Evolutionary conservation across 208 protist species (phyloP).

Genomic region (Strigomonas galati): DNA sequence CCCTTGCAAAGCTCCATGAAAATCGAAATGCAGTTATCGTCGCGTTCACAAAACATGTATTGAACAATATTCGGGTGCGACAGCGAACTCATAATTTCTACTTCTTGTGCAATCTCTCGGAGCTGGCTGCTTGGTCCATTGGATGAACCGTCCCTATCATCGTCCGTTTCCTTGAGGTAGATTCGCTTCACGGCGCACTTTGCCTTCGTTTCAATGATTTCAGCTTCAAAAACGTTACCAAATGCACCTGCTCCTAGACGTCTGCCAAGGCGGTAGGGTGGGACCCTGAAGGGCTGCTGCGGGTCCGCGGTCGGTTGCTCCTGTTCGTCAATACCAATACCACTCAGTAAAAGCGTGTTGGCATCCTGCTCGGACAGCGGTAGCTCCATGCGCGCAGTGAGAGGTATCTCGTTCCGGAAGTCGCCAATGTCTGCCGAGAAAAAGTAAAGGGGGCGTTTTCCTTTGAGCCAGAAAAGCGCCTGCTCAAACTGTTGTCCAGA

Average conservation of each 20-base stretch:
- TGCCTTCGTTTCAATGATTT: constrained; percentile 55
- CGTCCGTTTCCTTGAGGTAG: constrained; percentile 54
- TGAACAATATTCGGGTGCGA: constrained; percentile 83
- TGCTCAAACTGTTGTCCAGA: constrained; percentile 22
- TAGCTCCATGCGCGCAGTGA: constrained; percentile 27
- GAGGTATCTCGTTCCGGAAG: constrained; percentile 33
- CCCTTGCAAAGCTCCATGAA: constrained; percentile 89
- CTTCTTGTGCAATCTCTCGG: constrained; percentile 73
- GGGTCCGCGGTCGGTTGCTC: constrained; percentile 15
- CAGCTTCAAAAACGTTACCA: constrained; percentile 83
- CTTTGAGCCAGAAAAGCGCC: constrained; percentile 44
- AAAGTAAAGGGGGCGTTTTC: constrained; percentile 59
- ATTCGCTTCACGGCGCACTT: constrained; percentile 85
- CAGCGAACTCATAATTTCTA: constrained; percentile 79
- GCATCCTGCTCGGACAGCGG: constrained; percentile 40
- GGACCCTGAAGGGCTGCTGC: constrained; percentile 38
- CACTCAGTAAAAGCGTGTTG: constrained; percentile 40
- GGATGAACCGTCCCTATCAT: constrained; percentile 20
- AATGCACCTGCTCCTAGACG: constrained; percentile 74
- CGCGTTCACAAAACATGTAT: constrained; percentile 74
- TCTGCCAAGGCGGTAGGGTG: constrained; percentile 68
- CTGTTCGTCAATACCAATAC: constrained; percentile 48
- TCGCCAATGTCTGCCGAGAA: constrained; percentile 21
- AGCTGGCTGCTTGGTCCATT: constrained; percentile 35
- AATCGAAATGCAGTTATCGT: constrained; percentile 83